phyloP scores from a whole-genome alignment of 176 grass and related monocot species.

The Rhipidocladum racemiflorum region DNA sequence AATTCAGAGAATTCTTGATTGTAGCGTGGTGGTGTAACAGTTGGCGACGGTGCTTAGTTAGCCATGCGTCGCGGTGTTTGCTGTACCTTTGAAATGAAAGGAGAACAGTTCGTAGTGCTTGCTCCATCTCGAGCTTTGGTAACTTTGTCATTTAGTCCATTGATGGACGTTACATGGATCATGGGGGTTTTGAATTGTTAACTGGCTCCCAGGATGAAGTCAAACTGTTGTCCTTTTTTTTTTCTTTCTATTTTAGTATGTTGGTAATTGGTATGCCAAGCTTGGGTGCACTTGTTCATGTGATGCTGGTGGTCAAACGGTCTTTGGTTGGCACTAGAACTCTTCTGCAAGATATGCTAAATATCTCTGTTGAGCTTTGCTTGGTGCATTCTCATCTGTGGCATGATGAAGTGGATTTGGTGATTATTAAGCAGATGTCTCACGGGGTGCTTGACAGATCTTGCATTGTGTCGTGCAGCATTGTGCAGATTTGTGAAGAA shows the following conservation, averaged over 20 bases:
- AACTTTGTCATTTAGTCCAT: neutral
- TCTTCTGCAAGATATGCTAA: neutral
- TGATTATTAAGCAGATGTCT: neutral
- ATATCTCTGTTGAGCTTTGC: slow-evolving; percentile 4
- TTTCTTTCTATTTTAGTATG: slow-evolving; percentile 1
- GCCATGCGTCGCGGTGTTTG: neutral
- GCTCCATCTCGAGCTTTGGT: slow-evolving; percentile 1
- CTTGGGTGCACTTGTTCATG: neutral
- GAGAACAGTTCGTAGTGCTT: neutral
- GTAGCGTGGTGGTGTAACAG: neutral
- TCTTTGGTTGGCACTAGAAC: neutral
- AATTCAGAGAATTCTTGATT: slow-evolving; percentile 14
- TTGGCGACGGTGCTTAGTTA: neutral
- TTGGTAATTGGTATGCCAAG: neutral
- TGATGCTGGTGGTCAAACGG: neutral
- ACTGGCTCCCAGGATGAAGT: slow-evolving; percentile 15
- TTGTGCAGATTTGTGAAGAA: neutral
- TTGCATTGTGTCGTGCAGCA: neutral
- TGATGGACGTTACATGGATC: neutral
- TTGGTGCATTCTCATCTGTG: neutral
- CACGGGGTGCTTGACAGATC: neutral
- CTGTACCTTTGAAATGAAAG: neutral
- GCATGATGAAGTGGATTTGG: neutral
- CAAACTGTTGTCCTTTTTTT: neutral
- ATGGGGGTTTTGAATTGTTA: neutral